phyloP scores from a whole-genome alignment of 177 flowering plant genomes.

The Vitis hybrid region DNA sequence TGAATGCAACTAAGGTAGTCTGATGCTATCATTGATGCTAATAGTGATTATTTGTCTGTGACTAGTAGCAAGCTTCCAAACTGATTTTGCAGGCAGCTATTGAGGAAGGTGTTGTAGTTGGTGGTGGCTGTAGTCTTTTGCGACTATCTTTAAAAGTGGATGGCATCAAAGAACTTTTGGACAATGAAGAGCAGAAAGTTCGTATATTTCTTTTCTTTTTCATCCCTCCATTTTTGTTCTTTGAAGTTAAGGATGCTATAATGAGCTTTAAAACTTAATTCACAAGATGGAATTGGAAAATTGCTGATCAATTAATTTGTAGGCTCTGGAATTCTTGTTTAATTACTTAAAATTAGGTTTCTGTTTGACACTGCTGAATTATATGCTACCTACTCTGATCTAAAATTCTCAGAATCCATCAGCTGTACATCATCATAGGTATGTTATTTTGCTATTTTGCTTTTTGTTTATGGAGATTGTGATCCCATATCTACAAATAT shows the following conservation, averaged over 20 bases:
- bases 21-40: constrained; percentile 6
- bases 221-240: not conserved
- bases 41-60: not conserved
- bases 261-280: not conserved
- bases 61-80: constrained; percentile 3
- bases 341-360: too few species aligned
- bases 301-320: too few species aligned
- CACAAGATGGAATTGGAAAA: too few species aligned
- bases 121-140: constrained; percentile 84
- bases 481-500: constrained; percentile 1
- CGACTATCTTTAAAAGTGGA: constrained; percentile 71
- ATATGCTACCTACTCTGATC: too few species aligned
- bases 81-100: constrained; percentile 67
- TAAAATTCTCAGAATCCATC: too few species aligned
- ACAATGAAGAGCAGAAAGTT: constrained; percentile 84
- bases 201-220: not conserved
- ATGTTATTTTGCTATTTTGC: not conserved
- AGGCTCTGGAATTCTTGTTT: too few species aligned
- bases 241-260: not conserved
- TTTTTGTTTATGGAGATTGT: not conserved
- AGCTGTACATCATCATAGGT: not conserved
- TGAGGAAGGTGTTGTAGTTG: constrained; percentile 93
- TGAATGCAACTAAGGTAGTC: constrained; percentile 87
- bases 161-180: constrained; percentile 51
- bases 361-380: too few species aligned